Conservation (phyloP, 1,139 yeast genomes). For the Magnusiomyces fungicola region DNA sequence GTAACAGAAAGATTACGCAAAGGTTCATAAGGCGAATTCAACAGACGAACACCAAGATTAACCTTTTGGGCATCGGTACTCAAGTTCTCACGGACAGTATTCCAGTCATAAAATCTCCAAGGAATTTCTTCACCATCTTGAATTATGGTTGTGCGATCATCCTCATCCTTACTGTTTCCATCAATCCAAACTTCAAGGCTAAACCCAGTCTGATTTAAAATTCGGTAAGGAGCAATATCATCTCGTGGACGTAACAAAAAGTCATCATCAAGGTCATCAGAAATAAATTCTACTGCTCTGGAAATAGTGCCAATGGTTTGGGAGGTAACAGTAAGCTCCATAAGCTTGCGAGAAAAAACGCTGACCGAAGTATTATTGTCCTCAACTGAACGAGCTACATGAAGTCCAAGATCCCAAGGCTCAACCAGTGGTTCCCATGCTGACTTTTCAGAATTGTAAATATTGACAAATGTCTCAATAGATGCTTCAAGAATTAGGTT, state of each 20-base stretch:
- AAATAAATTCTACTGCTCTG: slow-evolving; percentile 54
- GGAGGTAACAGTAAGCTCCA: slow-evolving; percentile 77
- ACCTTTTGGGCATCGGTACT: slow-evolving; percentile 57
- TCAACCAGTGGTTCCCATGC: slow-evolving; percentile 96
- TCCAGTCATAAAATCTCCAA: slow-evolving; percentile 97
- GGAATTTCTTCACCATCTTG: slow-evolving; percentile 49
- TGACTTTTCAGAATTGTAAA: slow-evolving; percentile 84
- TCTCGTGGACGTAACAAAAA: slow-evolving; percentile 58
- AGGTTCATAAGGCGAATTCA: slow-evolving; percentile 49
- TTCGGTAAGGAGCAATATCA: slow-evolving; percentile 56
- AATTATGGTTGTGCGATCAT: slow-evolving; percentile 27
- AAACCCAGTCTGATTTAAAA: slow-evolving; percentile 79
- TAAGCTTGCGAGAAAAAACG: slow-evolving; percentile 62
- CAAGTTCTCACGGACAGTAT: slow-evolving; percentile 70
- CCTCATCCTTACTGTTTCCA: slow-evolving; percentile 25
- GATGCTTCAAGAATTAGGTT: slow-evolving; percentile 58
- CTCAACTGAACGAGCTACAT: slow-evolving; percentile 45
- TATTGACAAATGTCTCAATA: slow-evolving; percentile 63
- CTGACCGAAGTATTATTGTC: slow-evolving; percentile 49
- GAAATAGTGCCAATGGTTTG: slow-evolving; percentile 43
- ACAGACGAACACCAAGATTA: slow-evolving; percentile 52
- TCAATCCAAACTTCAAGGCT: slow-evolving; percentile 75
- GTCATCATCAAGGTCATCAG: slow-evolving; percentile 54
- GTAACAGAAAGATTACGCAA: slow-evolving; percentile 57
- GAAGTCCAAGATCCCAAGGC: slow-evolving; percentile 76